Conservation (phyloP, 345 rosid species). For the Populus tremula region DNA sequence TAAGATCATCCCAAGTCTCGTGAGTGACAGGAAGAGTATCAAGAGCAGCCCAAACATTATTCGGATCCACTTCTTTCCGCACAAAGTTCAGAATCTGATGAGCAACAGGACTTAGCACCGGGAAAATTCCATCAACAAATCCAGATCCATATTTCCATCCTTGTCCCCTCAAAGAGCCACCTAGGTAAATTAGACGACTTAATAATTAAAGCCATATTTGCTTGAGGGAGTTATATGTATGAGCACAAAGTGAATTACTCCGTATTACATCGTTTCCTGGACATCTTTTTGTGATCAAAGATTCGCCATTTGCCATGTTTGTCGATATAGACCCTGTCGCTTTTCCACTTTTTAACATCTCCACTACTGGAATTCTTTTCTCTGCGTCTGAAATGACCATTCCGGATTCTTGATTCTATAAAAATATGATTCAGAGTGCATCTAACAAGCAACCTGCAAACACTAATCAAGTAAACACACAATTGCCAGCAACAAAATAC, state of each 20-base stretch:
- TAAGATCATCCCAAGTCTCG: conserved; percentile 79
- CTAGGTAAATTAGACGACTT: conserved; percentile 25
- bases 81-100: conserved; percentile 59
- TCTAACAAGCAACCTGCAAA: conserved; percentile 48
- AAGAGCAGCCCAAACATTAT: conserved; percentile 46
- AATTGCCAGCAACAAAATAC: background rate
- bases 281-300: conserved; percentile 63
- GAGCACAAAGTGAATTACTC: background rate
- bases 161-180: conserved; percentile 79
- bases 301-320: conserved; percentile 62
- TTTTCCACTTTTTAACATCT: conserved; percentile 35
- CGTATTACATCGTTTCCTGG: conserved; percentile 59
- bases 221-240: background rate
- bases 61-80: conserved; percentile 47
- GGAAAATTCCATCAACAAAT: conserved; percentile 90
- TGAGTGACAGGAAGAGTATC: conserved; percentile 67
- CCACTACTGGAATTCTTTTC: conserved; percentile 33
- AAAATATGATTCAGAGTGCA: conserved; percentile 34
- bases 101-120: conserved; percentile 77
- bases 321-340: conserved; percentile 62
- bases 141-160: conserved; percentile 99
- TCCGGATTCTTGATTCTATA: conserved; percentile 33
- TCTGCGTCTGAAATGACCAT: conserved; percentile 25
- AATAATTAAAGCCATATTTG: background rate
- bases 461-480: background rate